Percentiles rank a stretch among this genome's conserved stretches.
phyloP scores from a whole-genome alignment of 2,329 filamentous ascomycete species.

The Alternaria sp. region DNA sequence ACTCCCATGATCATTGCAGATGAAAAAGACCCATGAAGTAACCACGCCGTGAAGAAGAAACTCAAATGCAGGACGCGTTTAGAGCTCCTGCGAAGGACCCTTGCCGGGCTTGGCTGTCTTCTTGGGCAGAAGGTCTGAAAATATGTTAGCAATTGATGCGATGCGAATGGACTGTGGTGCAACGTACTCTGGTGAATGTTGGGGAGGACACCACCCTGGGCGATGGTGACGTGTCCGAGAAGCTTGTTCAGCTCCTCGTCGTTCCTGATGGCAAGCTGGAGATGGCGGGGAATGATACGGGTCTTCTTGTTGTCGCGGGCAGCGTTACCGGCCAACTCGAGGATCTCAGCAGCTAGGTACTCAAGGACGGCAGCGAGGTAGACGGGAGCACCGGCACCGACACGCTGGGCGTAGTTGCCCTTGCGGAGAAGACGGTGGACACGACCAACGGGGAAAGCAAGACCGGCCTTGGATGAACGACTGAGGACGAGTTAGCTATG shows the following conservation, averaged over 20 bases:
- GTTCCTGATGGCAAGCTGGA: conserved; percentile 99
- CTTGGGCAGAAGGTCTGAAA: conserved; percentile 93
- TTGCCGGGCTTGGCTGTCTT: conserved; percentile 97
- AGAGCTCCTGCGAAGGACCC: conserved; percentile 93
- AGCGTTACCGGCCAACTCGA: conserved; percentile 97
- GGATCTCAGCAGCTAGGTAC: conserved; percentile 98
- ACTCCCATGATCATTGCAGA: conserved; percentile 81
- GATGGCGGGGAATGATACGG: conserved; percentile 98
- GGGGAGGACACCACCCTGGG: conserved; percentile 94
- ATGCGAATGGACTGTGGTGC: conserved; percentile 3
- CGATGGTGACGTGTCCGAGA: conserved; percentile 93
- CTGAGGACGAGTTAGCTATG: conserved; percentile 62
- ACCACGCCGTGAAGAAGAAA: conserved; percentile 55
- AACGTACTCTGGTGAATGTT: conserved; percentile 96
- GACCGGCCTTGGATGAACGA: conserved; percentile 98
- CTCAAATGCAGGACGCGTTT: conserved; percentile 58
- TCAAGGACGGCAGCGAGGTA: conserved; percentile 98
- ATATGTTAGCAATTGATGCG: conserved; percentile 52
- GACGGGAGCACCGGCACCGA: conserved; percentile 96
- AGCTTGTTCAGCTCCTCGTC: conserved; percentile 99
- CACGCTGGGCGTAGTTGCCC: conserved; percentile 99
- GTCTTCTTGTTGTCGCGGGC: conserved; percentile 99
- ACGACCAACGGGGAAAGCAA: conserved; percentile 98
- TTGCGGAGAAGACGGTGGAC: conserved; percentile 98
- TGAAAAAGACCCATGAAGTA: conserved; percentile 62